Evolutionary conservation across 2,329 filamentous ascomycete genomes (phyloP).

Genomic region (Penicillium oxalicum): DNA sequence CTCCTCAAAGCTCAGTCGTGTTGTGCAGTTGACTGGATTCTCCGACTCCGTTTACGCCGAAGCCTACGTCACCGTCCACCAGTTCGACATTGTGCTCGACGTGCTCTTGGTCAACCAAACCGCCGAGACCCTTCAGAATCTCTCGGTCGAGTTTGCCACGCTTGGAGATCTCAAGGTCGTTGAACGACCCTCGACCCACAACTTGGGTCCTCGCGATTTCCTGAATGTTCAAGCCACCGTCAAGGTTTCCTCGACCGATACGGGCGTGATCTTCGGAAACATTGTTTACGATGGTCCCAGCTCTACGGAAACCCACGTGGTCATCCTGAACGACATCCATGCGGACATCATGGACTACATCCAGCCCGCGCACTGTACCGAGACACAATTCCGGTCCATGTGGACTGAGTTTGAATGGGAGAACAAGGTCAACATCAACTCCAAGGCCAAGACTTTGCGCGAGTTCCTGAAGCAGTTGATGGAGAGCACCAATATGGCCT

Average conservation of each 20-base stretch:
- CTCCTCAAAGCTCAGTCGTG: constrained; percentile 87
- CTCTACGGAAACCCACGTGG: constrained; percentile 88
- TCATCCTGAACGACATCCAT: constrained; percentile 96
- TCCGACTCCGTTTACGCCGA: constrained; percentile 98
- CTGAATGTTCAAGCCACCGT: constrained; percentile 97
- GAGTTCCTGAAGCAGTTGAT: constrained; percentile 92
- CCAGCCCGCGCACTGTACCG: constrained; percentile 89
- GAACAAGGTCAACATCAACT: constrained; percentile 99
- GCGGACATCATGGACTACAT: constrained; percentile 99
- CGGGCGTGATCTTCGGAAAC: constrained; percentile 97
- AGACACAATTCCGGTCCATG: constrained; percentile 99
- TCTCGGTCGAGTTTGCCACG: constrained; percentile 97
- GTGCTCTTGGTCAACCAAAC: constrained; percentile 97
- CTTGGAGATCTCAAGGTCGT: constrained; percentile 96
- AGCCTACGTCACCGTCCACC: constrained; percentile 96
- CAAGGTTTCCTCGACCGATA: constrained; percentile 97
- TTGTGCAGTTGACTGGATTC: constrained; percentile 96
- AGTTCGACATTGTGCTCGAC: constrained; percentile 96
- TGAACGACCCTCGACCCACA: constrained; percentile 92
- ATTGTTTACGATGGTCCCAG: constrained; percentile 94
- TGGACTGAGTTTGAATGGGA: constrained; percentile 99
- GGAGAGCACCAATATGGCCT: constrained; percentile 98
- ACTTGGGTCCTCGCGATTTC: constrained; percentile 91
- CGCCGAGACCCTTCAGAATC: constrained; percentile 88
- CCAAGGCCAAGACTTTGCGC: constrained; percentile 83